Evolutionary conservation across 1,284 basidiomycete species (phyloP).

Genomic region (Ustilago nuda): DNA sequence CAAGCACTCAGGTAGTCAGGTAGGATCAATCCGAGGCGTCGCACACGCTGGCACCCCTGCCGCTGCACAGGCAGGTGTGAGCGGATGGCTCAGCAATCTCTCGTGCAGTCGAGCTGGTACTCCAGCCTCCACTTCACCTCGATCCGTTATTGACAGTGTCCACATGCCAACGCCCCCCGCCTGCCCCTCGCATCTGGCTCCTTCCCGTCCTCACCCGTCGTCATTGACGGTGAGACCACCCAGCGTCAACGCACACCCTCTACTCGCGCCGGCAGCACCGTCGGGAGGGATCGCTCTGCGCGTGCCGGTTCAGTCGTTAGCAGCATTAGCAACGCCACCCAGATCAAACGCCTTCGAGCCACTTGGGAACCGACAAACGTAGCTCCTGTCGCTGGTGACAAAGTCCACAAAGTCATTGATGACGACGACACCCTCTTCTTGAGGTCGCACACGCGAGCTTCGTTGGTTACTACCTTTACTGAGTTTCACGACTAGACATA

Average conservation of each 20-base stretch:
- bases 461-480: not conserved
- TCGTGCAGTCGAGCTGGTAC: not conserved
- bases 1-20: constrained; percentile 7
- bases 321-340: not conserved
- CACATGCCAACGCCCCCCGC: constrained; percentile 10
- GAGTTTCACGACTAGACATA: not conserved
- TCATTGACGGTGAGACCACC: constrained; percentile 8
- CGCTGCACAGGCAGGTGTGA: not conserved
- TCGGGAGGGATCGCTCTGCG: not conserved
- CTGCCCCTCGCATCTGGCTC: not conserved
- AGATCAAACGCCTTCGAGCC: not conserved
- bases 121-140: not conserved
- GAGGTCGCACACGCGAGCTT: not conserved
- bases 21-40: not conserved
- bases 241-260: not conserved
- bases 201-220: constrained; percentile 4
- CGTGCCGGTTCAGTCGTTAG: constrained; percentile 4
- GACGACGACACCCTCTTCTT: not conserved
- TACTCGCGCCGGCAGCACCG: constrained; percentile 5
- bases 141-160: not conserved
- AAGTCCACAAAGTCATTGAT: not conserved
- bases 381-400: not conserved
- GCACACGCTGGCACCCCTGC: not conserved
- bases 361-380: not conserved
- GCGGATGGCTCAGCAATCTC: not conserved